A percentile compares a stretch with the other conserved stretches of the same genome.
Conservation (phyloP, 352 stramenopile species). For the Aphanomyces stellatus region DNA sequence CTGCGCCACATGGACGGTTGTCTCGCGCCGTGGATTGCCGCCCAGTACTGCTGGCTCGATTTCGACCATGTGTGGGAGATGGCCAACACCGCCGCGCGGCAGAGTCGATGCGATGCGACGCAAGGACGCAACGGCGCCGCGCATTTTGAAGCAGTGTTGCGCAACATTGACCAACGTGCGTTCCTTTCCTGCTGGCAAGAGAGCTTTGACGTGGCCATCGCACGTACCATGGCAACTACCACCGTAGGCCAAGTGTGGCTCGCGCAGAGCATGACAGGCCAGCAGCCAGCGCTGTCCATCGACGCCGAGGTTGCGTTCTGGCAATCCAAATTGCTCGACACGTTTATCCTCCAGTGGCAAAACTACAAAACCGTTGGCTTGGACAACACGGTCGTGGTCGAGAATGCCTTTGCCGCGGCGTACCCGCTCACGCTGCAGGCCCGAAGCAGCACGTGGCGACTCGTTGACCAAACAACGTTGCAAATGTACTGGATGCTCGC, state of each 20-base stretch:
- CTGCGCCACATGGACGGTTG: not conserved
- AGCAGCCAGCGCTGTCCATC: not conserved
- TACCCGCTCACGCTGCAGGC: conserved; percentile 10
- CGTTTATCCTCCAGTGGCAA: not conserved
- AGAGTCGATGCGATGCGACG: not conserved
- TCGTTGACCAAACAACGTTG: not conserved
- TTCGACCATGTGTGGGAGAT: not conserved
- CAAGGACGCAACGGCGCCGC: not conserved
- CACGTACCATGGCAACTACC: no score
- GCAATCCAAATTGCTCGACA: not conserved
- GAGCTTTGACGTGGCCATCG: no score
- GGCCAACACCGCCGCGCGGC: not conserved
- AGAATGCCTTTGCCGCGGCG: conserved; percentile 3
- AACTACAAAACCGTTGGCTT: conserved; percentile 14
- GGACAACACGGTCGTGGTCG: not conserved
- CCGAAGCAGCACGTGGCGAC: not conserved
- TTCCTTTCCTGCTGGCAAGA: not conserved
- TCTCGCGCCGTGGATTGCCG: not conserved
- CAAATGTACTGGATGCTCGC: conserved; percentile 15
- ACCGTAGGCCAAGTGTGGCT: no score
- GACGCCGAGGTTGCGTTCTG: not conserved
- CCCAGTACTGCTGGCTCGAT: conserved; percentile 4
- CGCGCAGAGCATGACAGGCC: no score
- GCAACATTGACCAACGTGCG: not conserved
- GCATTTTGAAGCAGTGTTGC: not conserved